Conservation (phyloP, 2,329 filamentous ascomycete species). For the Sordariomycetes sp. region DNA sequence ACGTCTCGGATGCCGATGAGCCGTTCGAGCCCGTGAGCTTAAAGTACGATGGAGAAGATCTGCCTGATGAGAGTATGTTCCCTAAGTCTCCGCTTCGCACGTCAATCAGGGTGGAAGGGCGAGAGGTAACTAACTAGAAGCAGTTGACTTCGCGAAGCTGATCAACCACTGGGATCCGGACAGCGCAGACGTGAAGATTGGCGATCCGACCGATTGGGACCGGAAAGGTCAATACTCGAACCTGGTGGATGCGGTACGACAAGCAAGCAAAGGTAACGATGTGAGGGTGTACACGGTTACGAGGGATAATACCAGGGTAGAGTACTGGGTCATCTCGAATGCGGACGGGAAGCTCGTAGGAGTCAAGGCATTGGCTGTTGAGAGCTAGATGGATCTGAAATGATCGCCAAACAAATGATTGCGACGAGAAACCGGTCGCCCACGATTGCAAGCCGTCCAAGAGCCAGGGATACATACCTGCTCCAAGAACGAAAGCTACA, state of each 20-base stretch:
- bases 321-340: constrained; percentile 73
- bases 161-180: constrained; percentile 48
- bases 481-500: too few species aligned
- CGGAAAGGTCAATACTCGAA: constrained; percentile 58
- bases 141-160: constrained; percentile 62
- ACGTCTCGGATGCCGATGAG: constrained; percentile 77
- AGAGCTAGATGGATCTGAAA: constrained; percentile 41
- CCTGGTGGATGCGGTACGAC: constrained; percentile 59
- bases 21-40: constrained; percentile 71
- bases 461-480: too few species aligned
- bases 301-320: constrained; percentile 51
- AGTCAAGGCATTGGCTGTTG: constrained; percentile 67
- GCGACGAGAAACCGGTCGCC: background rate
- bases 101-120: constrained; percentile 1
- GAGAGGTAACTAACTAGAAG: background rate
- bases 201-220: constrained; percentile 67
- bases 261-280: constrained; percentile 53
- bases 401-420: too few species aligned
- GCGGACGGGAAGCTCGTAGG: constrained; percentile 60
- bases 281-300: constrained; percentile 68
- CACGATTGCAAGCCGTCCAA: too few species aligned
- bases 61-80: constrained; percentile 53
- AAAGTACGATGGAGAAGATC: constrained; percentile 40
- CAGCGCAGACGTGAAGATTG: constrained; percentile 51
- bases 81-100: constrained; percentile 5